Evolutionary conservation across 352 stramenopile species (phyloP).

Genomic region (Elongisporangium anandrum): DNA sequence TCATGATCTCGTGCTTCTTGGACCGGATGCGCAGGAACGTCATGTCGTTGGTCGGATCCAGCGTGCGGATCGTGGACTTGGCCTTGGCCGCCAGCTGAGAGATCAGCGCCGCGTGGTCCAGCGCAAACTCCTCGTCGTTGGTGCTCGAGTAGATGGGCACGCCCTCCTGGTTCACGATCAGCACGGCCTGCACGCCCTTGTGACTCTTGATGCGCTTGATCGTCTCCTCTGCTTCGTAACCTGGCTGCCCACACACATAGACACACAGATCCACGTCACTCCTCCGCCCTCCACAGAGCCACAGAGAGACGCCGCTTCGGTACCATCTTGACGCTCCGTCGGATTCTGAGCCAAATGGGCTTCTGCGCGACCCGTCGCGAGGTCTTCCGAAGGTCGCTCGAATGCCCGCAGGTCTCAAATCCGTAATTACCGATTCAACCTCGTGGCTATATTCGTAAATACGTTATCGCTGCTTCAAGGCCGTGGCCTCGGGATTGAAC

Average conservation of each 20-base stretch:
- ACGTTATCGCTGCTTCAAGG: conserved; percentile 27
- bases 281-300: neutral
- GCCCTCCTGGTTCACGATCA: conserved; percentile 93
- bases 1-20: conserved; percentile 94
- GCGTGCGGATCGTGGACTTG: conserved; percentile 86
- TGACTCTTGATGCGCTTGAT: conserved; percentile 93
- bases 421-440: neutral
- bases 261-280: neutral
- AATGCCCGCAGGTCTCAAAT: neutral
- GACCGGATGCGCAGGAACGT: conserved; percentile 93
- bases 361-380: neutral
- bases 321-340: neutral
- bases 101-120: conserved; percentile 84
- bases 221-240: conserved; percentile 93
- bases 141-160: conserved; percentile 92
- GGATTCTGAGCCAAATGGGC: neutral
- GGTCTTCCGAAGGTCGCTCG: conserved; percentile 2
- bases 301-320: neutral
- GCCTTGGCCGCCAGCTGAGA: conserved; percentile 89
- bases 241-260: conserved; percentile 26
- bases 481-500: conserved; percentile 89
- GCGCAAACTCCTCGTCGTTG: conserved; percentile 85
- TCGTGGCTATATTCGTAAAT: neutral
- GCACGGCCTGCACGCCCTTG: conserved; percentile 90
- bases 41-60: conserved; percentile 92